Percentiles rank a stretch among this genome's conserved stretches.
These are phyloP conservation scores for Cyathus olla DNA, from an alignment of 1,284 basidiomycete genomes.

Conservation along the genomic window DNA sequence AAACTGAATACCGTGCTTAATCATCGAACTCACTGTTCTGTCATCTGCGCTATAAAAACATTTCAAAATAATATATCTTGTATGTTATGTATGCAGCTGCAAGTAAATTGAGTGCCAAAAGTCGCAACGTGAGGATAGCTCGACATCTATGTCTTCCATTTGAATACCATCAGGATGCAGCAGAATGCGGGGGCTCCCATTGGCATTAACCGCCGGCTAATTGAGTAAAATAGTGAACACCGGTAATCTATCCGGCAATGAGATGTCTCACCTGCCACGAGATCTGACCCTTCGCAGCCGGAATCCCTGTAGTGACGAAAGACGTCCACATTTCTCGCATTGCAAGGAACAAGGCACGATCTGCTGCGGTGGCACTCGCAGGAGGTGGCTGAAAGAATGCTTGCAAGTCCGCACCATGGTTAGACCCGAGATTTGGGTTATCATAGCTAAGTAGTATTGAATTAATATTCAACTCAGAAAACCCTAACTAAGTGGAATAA, in stretches of 20 bases:
- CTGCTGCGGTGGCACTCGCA: constrained; percentile 24
- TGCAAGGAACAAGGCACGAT: constrained; percentile 37
- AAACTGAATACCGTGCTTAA: too few species aligned
- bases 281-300: constrained; percentile 22
- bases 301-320: constrained; percentile 42
- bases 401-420: constrained; percentile 42
- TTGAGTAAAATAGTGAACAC: neutral
- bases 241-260: neutral
- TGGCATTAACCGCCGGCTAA: constrained; percentile 13
- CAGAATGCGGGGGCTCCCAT: constrained; percentile 27
- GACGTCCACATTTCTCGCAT: constrained; percentile 51
- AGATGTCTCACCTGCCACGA: constrained; percentile 31
- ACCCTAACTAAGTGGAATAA: too few species aligned
- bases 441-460: constrained; percentile 45
- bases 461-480: constrained; percentile 1
- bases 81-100: constrained; percentile 23
- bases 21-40: too few species aligned
- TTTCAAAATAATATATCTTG: too few species aligned
- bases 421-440: constrained; percentile 45
- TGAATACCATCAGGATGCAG: constrained; percentile 27
- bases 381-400: constrained; percentile 43
- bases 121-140: constrained; percentile 19
- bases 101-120: constrained; percentile 40
- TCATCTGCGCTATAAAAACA: too few species aligned
- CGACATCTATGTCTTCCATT: constrained; percentile 24